Evolutionary conservation across 2,329 filamentous ascomycete species (phyloP), one percentile per base, ranked within the genome.

Genomic region (Cadophora luteo-olivacea): DNA sequence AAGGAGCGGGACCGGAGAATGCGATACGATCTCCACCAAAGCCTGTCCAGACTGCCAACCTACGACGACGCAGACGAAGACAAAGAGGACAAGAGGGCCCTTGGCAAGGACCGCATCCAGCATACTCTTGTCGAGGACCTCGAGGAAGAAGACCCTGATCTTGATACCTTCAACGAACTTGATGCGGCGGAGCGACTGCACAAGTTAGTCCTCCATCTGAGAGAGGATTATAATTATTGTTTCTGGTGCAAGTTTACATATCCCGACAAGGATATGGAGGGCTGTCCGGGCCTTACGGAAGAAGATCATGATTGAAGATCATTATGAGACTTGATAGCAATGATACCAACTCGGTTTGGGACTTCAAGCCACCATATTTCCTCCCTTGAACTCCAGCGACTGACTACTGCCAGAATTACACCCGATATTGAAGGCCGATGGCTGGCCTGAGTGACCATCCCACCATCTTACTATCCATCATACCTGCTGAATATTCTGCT

Each of bases 211-310:
- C 78, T 81, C 22, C 89, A 92, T 79, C 79, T 99, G 65, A 86
- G 96, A 48, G 83, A 88, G 61, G 86, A 86, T 76, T 88, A 93
- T 76, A 81, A 84, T 55, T 99, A 99, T 78, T 99, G 96, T 81
- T 97, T 97, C 78, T 99, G 94, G 92, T 99, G 96, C 81, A 98
- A 97, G 79, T 91, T 86, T 79, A 83, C 84, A 64, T 99, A 97
- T 78, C 86, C 89, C 0, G 89, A 93, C 76, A 82, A 82, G 45
- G 80, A 82, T 45, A 90, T 97, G 91, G 93, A 96, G 14, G 94
- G 92, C 0, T 99, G 96, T 83, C 95, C 96, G 0, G 96, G 96
- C 0, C 66, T 90, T 45, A 92, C 89, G 0, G 96, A 97, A 80
- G 94, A 97, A 76, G 94, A 97, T 75, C 88, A 91, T 70, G 87